Conservation (phyloP, 371 early-diverging fungal species). For the Syncephalis fuscata region DNA sequence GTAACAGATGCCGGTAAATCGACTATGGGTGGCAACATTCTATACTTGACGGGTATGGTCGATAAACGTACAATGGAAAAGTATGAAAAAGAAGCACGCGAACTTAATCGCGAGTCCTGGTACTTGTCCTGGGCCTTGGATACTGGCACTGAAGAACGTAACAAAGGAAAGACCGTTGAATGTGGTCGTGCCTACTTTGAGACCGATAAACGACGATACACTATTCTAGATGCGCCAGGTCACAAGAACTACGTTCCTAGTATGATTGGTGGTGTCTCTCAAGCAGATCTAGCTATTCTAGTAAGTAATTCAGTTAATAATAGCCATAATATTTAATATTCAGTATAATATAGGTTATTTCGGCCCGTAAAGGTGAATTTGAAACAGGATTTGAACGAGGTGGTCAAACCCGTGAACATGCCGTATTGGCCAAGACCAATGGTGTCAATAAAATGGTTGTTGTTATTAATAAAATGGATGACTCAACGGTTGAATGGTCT, state of each 20-base stretch:
- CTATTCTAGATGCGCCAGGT: slow-evolving; percentile 97
- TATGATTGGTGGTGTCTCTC: slow-evolving; percentile 96
- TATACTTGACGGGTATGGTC: slow-evolving; percentile 91
- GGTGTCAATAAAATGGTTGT: slow-evolving; percentile 85
- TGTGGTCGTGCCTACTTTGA: slow-evolving; percentile 96
- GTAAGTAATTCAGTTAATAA: slow-evolving; percentile 11
- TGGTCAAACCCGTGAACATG: slow-evolving; percentile 99
- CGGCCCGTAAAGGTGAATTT: slow-evolving; percentile 98
- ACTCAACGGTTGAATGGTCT: slow-evolving; percentile 88
- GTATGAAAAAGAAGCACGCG: slow-evolving; percentile 93
- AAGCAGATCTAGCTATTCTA: slow-evolving; percentile 94
- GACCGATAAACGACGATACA: slow-evolving; percentile 85
- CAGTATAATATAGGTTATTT: slow-evolving; percentile 46
- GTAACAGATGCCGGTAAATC: slow-evolving; percentile 99
- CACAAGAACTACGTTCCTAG: slow-evolving; percentile 99
- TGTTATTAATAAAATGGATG: slow-evolving; percentile 98
- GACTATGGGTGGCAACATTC: slow-evolving; percentile 98
- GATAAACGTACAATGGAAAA: slow-evolving; percentile 99
- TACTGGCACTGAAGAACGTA: slow-evolving; percentile 88
- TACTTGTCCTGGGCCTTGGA: slow-evolving; percentile 97
- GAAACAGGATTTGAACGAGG: slow-evolving; percentile 99
- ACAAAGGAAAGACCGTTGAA: slow-evolving; percentile 96
- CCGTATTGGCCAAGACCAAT: slow-evolving; percentile 90
- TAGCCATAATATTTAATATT: not conserved
- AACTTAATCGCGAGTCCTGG: slow-evolving; percentile 92